A percentile compares a stretch with the other conserved stretches of the same genome.
Conservation (phyloP, 2,329 filamentous ascomycete species). For the Alternaria sp. region DNA sequence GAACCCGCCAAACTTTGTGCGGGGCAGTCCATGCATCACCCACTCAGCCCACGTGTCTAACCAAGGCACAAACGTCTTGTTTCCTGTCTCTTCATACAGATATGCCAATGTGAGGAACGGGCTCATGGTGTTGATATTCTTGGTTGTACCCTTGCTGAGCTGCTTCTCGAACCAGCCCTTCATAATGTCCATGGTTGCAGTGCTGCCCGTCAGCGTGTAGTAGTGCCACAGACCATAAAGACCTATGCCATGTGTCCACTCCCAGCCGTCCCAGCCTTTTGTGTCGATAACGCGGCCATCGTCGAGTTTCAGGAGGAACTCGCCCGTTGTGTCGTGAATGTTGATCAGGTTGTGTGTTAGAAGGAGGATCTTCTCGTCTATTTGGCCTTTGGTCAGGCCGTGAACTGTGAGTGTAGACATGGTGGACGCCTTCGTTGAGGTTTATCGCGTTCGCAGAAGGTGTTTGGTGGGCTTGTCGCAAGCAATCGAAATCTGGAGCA, state of each 20-base stretch:
- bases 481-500: background rate
- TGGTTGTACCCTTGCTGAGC: constrained; percentile 76
- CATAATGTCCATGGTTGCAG: constrained; percentile 70
- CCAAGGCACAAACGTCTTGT: constrained; percentile 77
- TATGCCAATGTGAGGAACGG: constrained; percentile 78
- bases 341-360: constrained; percentile 79
- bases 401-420: constrained; percentile 55
- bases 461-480: background rate
- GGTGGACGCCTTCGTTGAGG: constrained; percentile 4
- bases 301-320: constrained; percentile 74
- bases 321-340: constrained; percentile 77
- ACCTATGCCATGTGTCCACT: constrained; percentile 83
- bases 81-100: constrained; percentile 78
- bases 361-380: constrained; percentile 67
- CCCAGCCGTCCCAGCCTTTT: constrained; percentile 85
- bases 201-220: constrained; percentile 74
- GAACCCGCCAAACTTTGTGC: constrained; percentile 76
- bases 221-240: constrained; percentile 86
- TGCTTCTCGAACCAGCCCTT: constrained; percentile 76
- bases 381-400: constrained; percentile 53
- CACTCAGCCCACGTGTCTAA: constrained; percentile 84
- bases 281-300: constrained; percentile 83
- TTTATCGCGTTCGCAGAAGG: background rate
- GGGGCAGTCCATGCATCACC: constrained; percentile 78
- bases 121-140: constrained; percentile 88